phyloP scores from a whole-genome alignment of 139 green algal genomes.

The Eudorina sp. region DNA sequence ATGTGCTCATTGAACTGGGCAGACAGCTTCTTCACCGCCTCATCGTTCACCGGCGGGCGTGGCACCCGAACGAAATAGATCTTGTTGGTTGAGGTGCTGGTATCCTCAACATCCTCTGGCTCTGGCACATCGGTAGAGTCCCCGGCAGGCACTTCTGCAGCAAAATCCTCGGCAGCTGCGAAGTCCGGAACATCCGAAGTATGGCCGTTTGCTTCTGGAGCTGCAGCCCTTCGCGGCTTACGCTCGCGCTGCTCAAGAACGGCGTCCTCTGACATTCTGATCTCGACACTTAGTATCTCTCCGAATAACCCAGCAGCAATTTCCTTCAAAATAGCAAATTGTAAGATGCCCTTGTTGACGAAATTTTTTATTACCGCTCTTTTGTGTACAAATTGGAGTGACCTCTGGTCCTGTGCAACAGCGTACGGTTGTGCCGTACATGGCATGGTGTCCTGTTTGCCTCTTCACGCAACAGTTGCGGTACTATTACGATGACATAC shows the following conservation, averaged over 20 bases:
- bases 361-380: too few species aligned
- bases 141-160: background rate
- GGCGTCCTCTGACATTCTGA: conserved; percentile 27
- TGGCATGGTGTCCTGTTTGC: too few species aligned
- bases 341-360: too few species aligned
- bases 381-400: too few species aligned
- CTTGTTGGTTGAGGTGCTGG: background rate
- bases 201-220: conserved; percentile 25
- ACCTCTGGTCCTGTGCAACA: too few species aligned
- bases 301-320: too few species aligned
- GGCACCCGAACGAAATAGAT: conserved; percentile 69
- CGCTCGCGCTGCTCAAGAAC: conserved; percentile 43
- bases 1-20: conserved; percentile 56
- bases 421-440: too few species aligned
- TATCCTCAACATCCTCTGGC: conserved; percentile 25
- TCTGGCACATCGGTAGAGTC: conserved; percentile 43
- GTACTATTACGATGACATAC: too few species aligned
- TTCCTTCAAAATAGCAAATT: too few species aligned
- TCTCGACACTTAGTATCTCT: conserved; percentile 13
- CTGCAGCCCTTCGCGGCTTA: background rate
- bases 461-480: too few species aligned
- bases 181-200: conserved; percentile 23
- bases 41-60: conserved; percentile 60
- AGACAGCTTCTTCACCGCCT: conserved; percentile 57
- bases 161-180: conserved; percentile 24